These are phyloP conservation scores for Trichothecium roseum DNA, from an alignment of 2,329 filamentous ascomycete species.

Conservation along the genomic window DNA sequence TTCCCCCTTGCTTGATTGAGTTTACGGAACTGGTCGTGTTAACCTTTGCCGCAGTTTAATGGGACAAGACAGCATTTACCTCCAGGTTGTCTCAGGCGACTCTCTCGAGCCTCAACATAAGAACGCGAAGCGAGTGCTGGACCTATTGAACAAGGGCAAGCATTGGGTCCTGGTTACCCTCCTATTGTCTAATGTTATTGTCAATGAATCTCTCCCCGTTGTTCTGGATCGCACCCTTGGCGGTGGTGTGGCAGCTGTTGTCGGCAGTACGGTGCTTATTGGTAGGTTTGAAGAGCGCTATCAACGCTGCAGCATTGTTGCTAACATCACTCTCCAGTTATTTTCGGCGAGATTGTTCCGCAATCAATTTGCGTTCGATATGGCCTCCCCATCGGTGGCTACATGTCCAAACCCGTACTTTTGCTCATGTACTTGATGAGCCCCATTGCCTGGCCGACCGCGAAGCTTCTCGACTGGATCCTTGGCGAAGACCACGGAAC, in stretches of 20 bases:
- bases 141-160: conserved; percentile 76
- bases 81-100: conserved; percentile 86
- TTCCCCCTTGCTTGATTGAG: background rate
- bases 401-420: conserved; percentile 82
- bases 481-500: conserved; percentile 93
- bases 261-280: conserved; percentile 88
- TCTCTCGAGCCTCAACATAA: conserved; percentile 75
- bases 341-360: conserved; percentile 93
- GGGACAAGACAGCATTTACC: conserved; percentile 86
- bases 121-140: conserved; percentile 73
- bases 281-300: conserved; percentile 42
- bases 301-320: conserved; percentile 6
- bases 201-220: conserved; percentile 92
- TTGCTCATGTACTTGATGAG: conserved; percentile 85
- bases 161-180: conserved; percentile 97
- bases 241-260: conserved; percentile 85
- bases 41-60: conserved; percentile 34
- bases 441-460: conserved; percentile 86
- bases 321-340: conserved; percentile 49
- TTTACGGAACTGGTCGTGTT: background rate
- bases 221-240: conserved; percentile 89
- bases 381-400: conserved; percentile 87
- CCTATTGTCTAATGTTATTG: conserved; percentile 91
- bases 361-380: conserved; percentile 96
- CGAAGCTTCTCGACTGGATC: conserved; percentile 87